Evolutionary conservation across 805 yeast genomes (phyloP), one percentile per base, ranked within the genome.

Genomic region (Kregervanrija delftensis): DNA sequence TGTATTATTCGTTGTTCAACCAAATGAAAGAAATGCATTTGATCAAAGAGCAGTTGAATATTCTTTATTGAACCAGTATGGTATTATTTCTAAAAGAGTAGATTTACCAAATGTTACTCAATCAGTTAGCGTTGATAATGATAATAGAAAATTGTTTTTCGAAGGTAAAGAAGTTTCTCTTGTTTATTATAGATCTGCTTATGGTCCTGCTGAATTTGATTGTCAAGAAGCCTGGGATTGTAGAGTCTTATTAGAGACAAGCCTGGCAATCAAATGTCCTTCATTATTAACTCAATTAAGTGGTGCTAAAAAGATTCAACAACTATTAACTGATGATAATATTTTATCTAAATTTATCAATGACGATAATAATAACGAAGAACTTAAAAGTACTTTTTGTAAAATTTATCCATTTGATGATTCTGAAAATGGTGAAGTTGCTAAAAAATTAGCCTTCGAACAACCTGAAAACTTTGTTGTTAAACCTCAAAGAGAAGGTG

Each of bases 401-500:
- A 76, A 77, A 44, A 89, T 93, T 14, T 81, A 86, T 61, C 97
- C 99, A 12, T 64, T 93, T 53, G 98, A 91, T 61, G 73, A 77
- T 44, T 69, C 87, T 1, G 68, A 65, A 35, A 70, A 72, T 32
- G 96, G 96, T 3, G 52, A 56, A 37, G 46, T 57, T 33, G 96
- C 93, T 5, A 78, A 76, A 46, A 66, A 73, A 48, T 63, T 86
- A 38, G 96, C 95, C 1, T 67, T 83, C 39, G 79, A 77, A 49
- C 48, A 63, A 2, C 91, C 96, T 0, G 78, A 77, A 43, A 71
- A 74, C 17, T 93, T 70, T 60, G 99, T 93, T 1, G 72, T 93
- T 55, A 93, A 93, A 59, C 99, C 99, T 4, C 99, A 93, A 65
- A 77, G 99, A 68, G 99, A 93, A 69, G 99, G 99, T 35, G 99